Evolutionary conservation across 2,329 filamentous ascomycete species (phyloP), one percentile per base, ranked within the genome.

Genomic region (Colletotrichum limetticola): DNA sequence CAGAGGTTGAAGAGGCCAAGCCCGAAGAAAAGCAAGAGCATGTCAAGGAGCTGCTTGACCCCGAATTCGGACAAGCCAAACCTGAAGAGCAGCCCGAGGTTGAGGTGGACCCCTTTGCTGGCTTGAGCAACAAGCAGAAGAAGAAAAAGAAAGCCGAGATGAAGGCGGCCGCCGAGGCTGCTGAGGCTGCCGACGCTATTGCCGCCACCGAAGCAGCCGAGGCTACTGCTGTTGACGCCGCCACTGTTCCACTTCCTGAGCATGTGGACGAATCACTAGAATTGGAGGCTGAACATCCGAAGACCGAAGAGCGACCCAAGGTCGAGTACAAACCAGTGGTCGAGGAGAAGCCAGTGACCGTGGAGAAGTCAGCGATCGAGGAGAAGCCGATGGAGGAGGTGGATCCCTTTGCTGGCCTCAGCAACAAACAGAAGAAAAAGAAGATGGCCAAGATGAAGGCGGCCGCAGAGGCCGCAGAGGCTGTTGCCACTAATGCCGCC

Each of bases 301-400:
- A 28, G 52, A 2, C 26, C 8, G 52, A 55, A 55, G 52, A 55
- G 52, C 42, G n/a, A 3, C 42, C 7, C 3, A 19, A n/a, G 7
- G 42, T 6, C 2, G 35, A 42, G 35, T 14, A 42, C 2, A 16
- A 42, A 42, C 5, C 14, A 16, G 35, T 16, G 35, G 14, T 37
- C 12, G 28, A 32, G 8, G 30, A 9, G 30, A 32, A 32, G 8
- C 30, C 30, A 32, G 30, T 32, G 30, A 9, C 30, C 2, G 2
- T 32, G 30, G 30, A 11, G 30, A 32, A 32, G 30, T 32, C 30
- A 32, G 30, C 30, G 30, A 32, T 32, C 14, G 37, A 42, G 37
- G 37, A 42, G 37, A 16, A 56, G 22, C 19, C 68, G 7, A 70
- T 75, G 57, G 75, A 75, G 22, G 76, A 78, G 28, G 75, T 77